Evolutionary conservation across 1,139 yeast genomes (phyloP).

Genomic region (Pichia sp.): DNA sequence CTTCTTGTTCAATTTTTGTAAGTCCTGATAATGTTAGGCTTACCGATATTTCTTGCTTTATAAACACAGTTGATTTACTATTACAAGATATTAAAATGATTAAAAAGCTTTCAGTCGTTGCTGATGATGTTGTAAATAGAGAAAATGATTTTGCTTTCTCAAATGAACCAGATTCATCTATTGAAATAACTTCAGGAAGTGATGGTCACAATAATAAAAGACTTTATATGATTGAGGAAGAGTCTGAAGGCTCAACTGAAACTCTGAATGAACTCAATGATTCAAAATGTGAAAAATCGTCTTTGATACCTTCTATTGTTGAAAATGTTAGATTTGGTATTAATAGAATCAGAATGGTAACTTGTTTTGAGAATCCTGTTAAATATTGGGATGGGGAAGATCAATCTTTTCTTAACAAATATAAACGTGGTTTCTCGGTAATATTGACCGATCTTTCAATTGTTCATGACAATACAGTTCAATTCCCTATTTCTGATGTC

Average conservation of each 20-base stretch:
- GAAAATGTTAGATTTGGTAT: slow-evolving; percentile 13
- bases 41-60: slow-evolving; percentile 9
- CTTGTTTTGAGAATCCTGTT: slow-evolving; percentile 26
- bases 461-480: slow-evolving; percentile 12
- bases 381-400: slow-evolving; percentile 24
- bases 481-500: slow-evolving; percentile 12
- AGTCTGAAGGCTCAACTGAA: neutral
- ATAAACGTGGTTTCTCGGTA: slow-evolving; percentile 22
- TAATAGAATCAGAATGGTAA: slow-evolving; percentile 15
- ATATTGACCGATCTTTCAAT: slow-evolving; percentile 3
- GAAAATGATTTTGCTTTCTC: neutral
- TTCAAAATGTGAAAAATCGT: neutral
- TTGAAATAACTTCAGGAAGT: neutral
- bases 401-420: slow-evolving; percentile 23
- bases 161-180: no score
- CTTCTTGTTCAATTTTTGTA: slow-evolving; percentile 11
- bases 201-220: neutral
- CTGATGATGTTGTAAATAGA: slow-evolving; percentile 6
- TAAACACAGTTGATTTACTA: slow-evolving; percentile 18
- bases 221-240: neutral
- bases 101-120: slow-evolving; percentile 15
- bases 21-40: slow-evolving; percentile 6
- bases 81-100: slow-evolving; percentile 16
- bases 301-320: slow-evolving; percentile 14
- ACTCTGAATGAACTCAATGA: neutral